These are phyloP conservation scores for Pisolithus tinctorius DNA, from an alignment of 768 basidiomycete genomes.

Conservation along the genomic window DNA sequence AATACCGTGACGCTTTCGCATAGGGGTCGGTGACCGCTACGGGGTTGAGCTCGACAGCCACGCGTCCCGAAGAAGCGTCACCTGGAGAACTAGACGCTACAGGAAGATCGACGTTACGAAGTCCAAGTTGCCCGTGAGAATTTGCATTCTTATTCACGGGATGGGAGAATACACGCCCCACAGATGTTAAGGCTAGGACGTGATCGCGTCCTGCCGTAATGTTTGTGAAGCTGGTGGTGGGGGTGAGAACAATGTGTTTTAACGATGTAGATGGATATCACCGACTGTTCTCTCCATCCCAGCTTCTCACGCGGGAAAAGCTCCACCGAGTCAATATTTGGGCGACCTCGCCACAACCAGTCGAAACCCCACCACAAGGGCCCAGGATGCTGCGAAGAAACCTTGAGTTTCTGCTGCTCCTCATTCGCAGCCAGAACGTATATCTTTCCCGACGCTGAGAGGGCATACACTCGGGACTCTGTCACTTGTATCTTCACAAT, in stretches of 20 bases:
- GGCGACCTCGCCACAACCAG: conserved; percentile 48
- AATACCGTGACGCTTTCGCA: conserved; percentile 37
- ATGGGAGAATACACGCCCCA: conserved; percentile 72
- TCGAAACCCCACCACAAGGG: conserved; percentile 56
- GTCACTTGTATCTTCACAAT: conserved; percentile 60
- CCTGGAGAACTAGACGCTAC: conserved; percentile 18
- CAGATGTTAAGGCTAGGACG: conserved; percentile 61
- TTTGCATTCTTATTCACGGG: conserved; percentile 75
- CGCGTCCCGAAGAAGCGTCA: conserved; percentile 20
- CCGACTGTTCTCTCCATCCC: conserved; percentile 61
- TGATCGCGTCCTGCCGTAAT: conserved; percentile 71
- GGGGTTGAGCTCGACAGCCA: conserved; percentile 51
- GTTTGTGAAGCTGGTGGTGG: conserved; percentile 50
- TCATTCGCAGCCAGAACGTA: conserved; percentile 58
- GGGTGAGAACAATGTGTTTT: conserved; percentile 3
- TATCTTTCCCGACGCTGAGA: conserved; percentile 70
- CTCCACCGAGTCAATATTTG: conserved; percentile 51
- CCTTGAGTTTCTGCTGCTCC: conserved; percentile 37
- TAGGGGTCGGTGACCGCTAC: conserved; percentile 48
- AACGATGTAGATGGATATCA: background rate
- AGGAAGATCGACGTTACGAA: conserved; percentile 53
- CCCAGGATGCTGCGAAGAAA: conserved; percentile 34
- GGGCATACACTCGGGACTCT: conserved; percentile 60
- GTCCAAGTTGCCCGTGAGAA: conserved; percentile 76
- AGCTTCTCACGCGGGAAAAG: conserved; percentile 52